These are phyloP conservation scores for Dactylis glomerata DNA, from an alignment of 176 grass and related monocot genomes.

Conservation along the genomic window DNA sequence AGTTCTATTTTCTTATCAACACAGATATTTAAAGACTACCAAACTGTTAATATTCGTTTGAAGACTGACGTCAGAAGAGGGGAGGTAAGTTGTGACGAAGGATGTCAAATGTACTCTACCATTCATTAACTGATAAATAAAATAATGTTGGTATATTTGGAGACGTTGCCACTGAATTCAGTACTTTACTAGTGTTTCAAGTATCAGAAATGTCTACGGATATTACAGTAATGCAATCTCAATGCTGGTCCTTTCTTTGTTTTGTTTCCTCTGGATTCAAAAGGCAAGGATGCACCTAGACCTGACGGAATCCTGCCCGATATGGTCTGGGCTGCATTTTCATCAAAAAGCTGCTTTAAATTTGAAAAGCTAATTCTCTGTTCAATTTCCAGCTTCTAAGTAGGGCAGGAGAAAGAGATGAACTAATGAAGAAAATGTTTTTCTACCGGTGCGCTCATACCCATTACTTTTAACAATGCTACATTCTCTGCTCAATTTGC, in stretches of 20 bases:
- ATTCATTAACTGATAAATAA: slow-evolving; percentile 6
- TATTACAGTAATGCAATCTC: neutral
- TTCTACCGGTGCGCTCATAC: slow-evolving; percentile 55
- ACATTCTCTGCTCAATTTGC: neutral
- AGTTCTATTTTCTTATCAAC: slow-evolving; percentile 19
- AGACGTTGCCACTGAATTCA: neutral
- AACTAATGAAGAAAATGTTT: slow-evolving; percentile 70
- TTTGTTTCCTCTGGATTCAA: slow-evolving; percentile 15
- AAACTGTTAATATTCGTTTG: slow-evolving; percentile 67
- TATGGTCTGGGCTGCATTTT: neutral
- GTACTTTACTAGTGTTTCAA: slow-evolving; percentile 9
- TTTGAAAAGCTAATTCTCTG: slow-evolving; percentile 25
- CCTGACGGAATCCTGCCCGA: neutral
- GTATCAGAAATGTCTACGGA: neutral
- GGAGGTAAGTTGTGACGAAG: slow-evolving; percentile 48
- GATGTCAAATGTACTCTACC: neutral
- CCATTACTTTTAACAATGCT: slow-evolving; percentile 17
- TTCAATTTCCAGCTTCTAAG: slow-evolving; percentile 35
- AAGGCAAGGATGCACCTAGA: neutral
- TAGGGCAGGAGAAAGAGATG: slow-evolving; percentile 38
- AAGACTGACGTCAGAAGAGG: slow-evolving; percentile 45
- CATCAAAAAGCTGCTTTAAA: neutral
- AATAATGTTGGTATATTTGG: neutral
- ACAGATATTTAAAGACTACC: slow-evolving; percentile 67
- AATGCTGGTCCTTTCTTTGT: neutral